phyloP scores from a whole-genome alignment of 495 filamentous ascomycete genomes.

The Neurospora terricola region DNA sequence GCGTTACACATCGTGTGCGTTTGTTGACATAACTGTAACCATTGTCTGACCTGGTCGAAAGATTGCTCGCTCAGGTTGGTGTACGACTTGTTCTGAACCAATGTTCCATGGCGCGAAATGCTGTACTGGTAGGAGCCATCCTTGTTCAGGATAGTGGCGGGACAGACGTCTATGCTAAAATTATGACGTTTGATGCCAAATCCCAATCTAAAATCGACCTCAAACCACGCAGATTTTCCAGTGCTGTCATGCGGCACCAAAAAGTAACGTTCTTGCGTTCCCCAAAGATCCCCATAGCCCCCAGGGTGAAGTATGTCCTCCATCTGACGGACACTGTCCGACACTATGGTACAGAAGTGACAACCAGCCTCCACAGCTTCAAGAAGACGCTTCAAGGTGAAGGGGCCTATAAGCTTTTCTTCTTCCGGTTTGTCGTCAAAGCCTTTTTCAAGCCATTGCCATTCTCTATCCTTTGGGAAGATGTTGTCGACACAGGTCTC shows the following conservation, averaged over 20 bases:
- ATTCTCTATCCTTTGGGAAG: not conserved
- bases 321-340: not conserved
- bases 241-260: not conserved
- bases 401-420: not conserved
- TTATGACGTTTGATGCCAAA: rapidly evolving
- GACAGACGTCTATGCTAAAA: not conserved
- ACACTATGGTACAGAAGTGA: not conserved
- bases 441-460: not conserved
- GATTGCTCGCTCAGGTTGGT: not conserved
- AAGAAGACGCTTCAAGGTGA: not conserved
- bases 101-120: not conserved
- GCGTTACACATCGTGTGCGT: not conserved
- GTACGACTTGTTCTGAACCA: not conserved
- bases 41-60: not conserved
- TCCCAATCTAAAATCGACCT: not conserved
- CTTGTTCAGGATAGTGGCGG: not conserved
- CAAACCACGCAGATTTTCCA: not conserved
- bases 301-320: not conserved
- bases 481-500: not conserved
- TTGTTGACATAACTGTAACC: not conserved
- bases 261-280: not conserved
- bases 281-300: not conserved
- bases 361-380: not conserved
- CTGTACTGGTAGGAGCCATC: not conserved
- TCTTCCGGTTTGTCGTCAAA: not conserved